phyloP scores from a whole-genome alignment of 495 filamentous ascomycete genomes.

The Daldinia grandis region DNA sequence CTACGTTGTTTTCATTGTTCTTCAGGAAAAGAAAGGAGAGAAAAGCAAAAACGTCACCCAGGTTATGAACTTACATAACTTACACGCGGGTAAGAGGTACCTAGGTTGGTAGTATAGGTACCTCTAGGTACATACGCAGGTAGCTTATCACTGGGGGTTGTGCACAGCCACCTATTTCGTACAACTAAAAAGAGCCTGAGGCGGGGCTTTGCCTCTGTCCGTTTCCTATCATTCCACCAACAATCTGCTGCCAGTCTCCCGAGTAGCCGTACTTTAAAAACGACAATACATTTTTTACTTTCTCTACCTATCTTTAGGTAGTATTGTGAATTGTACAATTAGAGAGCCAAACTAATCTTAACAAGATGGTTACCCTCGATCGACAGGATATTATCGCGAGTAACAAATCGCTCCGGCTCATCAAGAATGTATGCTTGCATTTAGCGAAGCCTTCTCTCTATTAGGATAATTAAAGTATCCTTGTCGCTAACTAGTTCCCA shows the following conservation, averaged over 20 bases:
- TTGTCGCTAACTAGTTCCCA: slow-evolving; percentile 46
- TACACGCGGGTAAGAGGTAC: neutral
- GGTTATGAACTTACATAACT: neutral
- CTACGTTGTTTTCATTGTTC: neutral
- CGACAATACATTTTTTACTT: neutral
- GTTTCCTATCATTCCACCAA: neutral
- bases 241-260: neutral
- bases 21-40: neutral
- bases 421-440: slow-evolving; percentile 71
- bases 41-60: neutral
- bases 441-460: neutral
- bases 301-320: neutral
- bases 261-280: neutral
- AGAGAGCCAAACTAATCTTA: neutral
- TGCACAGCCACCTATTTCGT: slow-evolving; percentile 1
- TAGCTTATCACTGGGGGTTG: neutral
- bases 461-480: neutral
- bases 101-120: neutral
- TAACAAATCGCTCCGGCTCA: slow-evolving; percentile 83
- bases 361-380: slow-evolving; percentile 54
- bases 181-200: slow-evolving; percentile 1
- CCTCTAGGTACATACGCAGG: neutral
- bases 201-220: slow-evolving; percentile 3
- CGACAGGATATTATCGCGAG: slow-evolving; percentile 64
- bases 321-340: too few relatives aligned